A percentile compares a stretch with the other conserved stretches of the same genome.
Evolutionary conservation across 73 alveolate species (phyloP).

Genomic region (Tetrahymena borealis): DNA sequence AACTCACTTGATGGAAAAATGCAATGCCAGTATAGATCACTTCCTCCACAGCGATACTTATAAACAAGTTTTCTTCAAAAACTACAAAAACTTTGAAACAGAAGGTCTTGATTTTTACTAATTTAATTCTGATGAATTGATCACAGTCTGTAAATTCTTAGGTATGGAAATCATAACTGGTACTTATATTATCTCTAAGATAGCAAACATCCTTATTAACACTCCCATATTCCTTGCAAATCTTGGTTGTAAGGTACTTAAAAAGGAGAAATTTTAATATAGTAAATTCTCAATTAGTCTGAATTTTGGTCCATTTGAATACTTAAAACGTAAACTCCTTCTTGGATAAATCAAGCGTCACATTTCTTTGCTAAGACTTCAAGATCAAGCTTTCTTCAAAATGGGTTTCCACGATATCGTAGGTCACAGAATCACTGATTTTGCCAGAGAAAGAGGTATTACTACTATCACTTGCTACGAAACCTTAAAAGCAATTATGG

Average conservation of each 20-base stretch:
- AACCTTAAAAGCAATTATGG: conserved; percentile 3
- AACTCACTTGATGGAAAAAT: conserved; percentile 20
- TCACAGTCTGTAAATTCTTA: conserved; percentile 30
- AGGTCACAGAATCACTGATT: conserved; percentile 8
- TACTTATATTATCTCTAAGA: conserved; percentile 21
- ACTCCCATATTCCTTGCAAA: conserved; percentile 20
- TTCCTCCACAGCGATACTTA: conserved; percentile 11
- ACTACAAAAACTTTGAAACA: conserved; percentile 4
- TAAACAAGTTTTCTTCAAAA: conserved; percentile 5
- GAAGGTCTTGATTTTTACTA: conserved; percentile 6
- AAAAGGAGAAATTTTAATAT: conserved; percentile 1
- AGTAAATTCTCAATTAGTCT: conserved; percentile 20
- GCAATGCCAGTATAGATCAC: conserved; percentile 23
- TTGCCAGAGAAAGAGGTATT: conserved; percentile 49
- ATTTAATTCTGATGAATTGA: conserved; percentile 24
- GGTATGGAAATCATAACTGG: conserved; percentile 46
- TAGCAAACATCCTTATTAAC: conserved; percentile 25
- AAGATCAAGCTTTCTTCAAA: conserved; percentile 29
- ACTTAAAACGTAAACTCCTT: conserved; percentile 14
- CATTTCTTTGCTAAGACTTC: neutral
- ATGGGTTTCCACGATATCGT: conserved; percentile 26
- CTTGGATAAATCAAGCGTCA: conserved; percentile 26
- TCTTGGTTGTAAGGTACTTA: conserved; percentile 5
- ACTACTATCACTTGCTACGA: conserved; percentile 4
- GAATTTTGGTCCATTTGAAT: conserved; percentile 28